A percentile compares a stretch with the other conserved stretches of the same genome.
Evolutionary conservation across 768 basidiomycete species (phyloP).

Genomic region (Trametes cingulata): DNA sequence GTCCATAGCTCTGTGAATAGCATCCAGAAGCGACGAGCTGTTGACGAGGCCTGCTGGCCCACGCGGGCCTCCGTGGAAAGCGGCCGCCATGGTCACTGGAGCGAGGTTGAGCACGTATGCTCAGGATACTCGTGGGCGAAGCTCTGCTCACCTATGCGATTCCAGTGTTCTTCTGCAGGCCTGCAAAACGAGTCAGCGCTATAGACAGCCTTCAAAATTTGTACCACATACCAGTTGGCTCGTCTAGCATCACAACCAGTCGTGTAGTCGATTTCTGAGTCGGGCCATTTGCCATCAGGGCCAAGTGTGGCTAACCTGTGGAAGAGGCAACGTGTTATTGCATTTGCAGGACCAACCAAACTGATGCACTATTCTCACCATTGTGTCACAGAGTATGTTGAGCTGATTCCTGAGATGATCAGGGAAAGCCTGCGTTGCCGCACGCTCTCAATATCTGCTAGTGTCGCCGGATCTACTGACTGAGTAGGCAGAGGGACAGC

Average conservation of each 20-base stretch:
- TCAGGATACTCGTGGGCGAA: background rate
- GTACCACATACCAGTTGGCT: constrained; percentile 56
- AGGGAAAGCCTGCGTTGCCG: constrained; percentile 42
- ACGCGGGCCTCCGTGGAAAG: constrained; percentile 52
- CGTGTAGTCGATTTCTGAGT: constrained; percentile 57
- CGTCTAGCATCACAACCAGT: constrained; percentile 61
- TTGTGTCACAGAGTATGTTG: background rate
- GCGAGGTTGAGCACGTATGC: background rate
- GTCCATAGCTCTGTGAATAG: constrained; percentile 54
- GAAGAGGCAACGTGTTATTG: background rate
- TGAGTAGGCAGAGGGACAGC: constrained; percentile 2
- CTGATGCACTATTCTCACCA: background rate
- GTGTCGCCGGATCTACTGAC: constrained; percentile 22
- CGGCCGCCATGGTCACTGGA: constrained; percentile 53
- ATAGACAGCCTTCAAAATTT: background rate
- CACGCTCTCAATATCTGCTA: constrained; percentile 37
- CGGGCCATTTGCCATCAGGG: constrained; percentile 51
- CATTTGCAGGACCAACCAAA: background rate
- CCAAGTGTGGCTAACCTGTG: constrained; percentile 51
- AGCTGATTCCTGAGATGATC: constrained; percentile 37
- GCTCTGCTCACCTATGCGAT: constrained; percentile 44
- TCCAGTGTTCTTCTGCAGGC: constrained; percentile 34
- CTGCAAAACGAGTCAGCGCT: constrained; percentile 3
- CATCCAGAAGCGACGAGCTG: constrained; percentile 39
- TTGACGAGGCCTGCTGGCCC: constrained; percentile 41